phyloP scores from a whole-genome alignment of 768 basidiomycete species.

The Imleria badia region DNA sequence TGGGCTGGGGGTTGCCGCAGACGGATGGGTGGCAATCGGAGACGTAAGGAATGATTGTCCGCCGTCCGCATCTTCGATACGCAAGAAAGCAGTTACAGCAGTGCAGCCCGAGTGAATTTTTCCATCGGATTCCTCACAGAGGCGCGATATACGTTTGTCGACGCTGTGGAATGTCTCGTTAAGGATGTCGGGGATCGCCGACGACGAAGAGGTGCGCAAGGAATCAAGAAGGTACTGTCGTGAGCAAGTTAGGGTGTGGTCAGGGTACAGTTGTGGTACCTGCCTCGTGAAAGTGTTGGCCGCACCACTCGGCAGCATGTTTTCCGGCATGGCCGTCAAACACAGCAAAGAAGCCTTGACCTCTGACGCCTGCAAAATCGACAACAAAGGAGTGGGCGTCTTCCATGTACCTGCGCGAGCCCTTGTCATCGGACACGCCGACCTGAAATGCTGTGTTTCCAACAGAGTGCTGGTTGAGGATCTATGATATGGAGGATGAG shows the following conservation, averaged over 20 bases:
- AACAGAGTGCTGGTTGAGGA: slow-evolving; percentile 60
- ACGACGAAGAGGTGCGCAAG: slow-evolving; percentile 56
- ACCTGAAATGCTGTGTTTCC: slow-evolving; percentile 63
- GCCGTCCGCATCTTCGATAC: slow-evolving; percentile 81
- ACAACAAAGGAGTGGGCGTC: slow-evolving; percentile 96
- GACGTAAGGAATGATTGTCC: slow-evolving; percentile 62
- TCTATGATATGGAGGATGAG: slow-evolving; percentile 17
- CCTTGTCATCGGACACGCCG: slow-evolving; percentile 80
- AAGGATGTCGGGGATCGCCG: slow-evolving; percentile 80
- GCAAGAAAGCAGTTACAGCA: slow-evolving; percentile 92
- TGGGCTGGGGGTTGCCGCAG: slow-evolving; percentile 34
- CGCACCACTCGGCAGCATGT: slow-evolving; percentile 99
- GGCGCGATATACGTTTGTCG: slow-evolving; percentile 75
- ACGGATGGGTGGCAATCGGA: slow-evolving; percentile 22
- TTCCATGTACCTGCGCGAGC: slow-evolving; percentile 92
- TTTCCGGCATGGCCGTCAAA: slow-evolving; percentile 99
- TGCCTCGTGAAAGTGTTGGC: slow-evolving; percentile 92
- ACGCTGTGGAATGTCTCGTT: slow-evolving; percentile 95
- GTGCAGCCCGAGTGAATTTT: slow-evolving; percentile 98
- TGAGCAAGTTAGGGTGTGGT: slow-evolving; percentile 3
- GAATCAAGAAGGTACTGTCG: slow-evolving; percentile 63
- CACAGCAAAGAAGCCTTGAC: slow-evolving; percentile 97
- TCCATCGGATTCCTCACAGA: slow-evolving; percentile 84
- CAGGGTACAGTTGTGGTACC: neutral
- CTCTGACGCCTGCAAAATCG: slow-evolving; percentile 86